Evolutionary conservation across 306 rosid genomes (phyloP), one percentile per base, ranked within the genome.

Genomic region (Prinsepia uniflora): DNA sequence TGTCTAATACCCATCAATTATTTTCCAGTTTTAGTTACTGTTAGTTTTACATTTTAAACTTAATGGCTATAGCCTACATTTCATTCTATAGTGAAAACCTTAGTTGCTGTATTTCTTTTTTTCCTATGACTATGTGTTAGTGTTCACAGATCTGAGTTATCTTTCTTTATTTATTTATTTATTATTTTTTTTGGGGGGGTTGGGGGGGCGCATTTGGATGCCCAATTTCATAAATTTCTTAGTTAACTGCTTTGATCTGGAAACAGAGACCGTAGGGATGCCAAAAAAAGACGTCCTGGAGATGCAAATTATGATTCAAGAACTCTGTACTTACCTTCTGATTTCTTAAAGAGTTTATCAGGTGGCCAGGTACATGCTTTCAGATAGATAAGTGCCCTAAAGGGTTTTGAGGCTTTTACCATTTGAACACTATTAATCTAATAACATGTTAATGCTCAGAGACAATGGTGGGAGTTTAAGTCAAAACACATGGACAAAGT

Each of bases 391-490:
- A 4, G 44, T 18, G 11, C 63, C n/a, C 41, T 63, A 42, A 71
- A 63, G 36, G 49, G 44, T 52, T 76, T 45, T 69, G 57, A 18
- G 22, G 69, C 8, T 39, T 57, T 36, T 71, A 22, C 73, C 45
- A 65, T 75, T 24, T 30, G 36, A 62, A 47, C 15, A 17, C 22
- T 58, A 71, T 54, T 69, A 70, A 74, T 78, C 63, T 39, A 14
- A 45, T 45, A 40, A 4, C 41, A 6, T 46, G 49, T 82, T 78
- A 61, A 72, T 75, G 5, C 76, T 59, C 84, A 94, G 99, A 94
- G 83, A 75, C 97, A 94, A 84, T 94, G 99, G 99, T 91, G 97
- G 99, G 99, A 91, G 65, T 94, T 94, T 84, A 94, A 94, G 91
- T 86, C 99, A 49, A 86, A 87, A 77, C 95, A 91, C 70, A 87